phyloP scores from a whole-genome alignment of 2,329 filamentous ascomycete species.

The Fusarium mundagurra region DNA sequence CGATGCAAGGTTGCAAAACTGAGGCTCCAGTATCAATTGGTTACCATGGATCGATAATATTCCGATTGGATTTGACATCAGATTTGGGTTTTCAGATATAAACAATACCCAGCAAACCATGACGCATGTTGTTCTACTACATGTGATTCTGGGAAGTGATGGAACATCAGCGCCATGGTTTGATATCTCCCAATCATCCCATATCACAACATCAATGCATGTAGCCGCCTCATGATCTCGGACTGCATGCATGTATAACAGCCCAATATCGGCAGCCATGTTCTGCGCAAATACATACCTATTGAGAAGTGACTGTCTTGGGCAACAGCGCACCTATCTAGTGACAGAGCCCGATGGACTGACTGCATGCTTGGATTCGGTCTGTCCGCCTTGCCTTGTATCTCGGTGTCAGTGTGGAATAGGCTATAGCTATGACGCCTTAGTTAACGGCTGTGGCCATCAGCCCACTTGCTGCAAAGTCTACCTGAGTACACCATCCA shows the following conservation, averaged over 20 bases:
- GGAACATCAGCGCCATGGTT: constrained; percentile 22
- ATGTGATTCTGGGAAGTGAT: constrained; percentile 13
- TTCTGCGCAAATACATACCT: not conserved
- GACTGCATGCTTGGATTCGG: constrained; percentile 13
- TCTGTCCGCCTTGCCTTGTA: constrained; percentile 21
- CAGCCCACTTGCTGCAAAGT: constrained; percentile 16
- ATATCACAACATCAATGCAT: constrained; percentile 30
- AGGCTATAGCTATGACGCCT: not conserved
- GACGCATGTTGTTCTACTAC: constrained; percentile 8
- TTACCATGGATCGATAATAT: constrained; percentile 24
- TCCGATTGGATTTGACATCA: constrained; percentile 29
- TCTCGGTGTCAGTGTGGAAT: constrained; percentile 2
- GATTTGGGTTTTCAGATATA: not conserved
- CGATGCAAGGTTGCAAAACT: not conserved
- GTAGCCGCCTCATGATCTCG: constrained; percentile 30
- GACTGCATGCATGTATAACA: constrained; percentile 21
- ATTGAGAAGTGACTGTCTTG: not conserved
- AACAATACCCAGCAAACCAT: constrained; percentile 6
- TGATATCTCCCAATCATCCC: constrained; percentile 25
- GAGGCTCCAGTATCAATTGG: constrained; percentile 31
- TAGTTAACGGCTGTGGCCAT: not conserved
- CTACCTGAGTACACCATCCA: constrained; percentile 11
- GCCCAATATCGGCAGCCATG: constrained; percentile 30
- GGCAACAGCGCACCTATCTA: constrained; percentile 3
- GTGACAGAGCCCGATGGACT: constrained; percentile 19